Percentiles rank a stretch among this genome's conserved stretches.
phyloP scores from a whole-genome alignment of 2,329 filamentous ascomycete genomes.

The Aspergillus sp. region DNA sequence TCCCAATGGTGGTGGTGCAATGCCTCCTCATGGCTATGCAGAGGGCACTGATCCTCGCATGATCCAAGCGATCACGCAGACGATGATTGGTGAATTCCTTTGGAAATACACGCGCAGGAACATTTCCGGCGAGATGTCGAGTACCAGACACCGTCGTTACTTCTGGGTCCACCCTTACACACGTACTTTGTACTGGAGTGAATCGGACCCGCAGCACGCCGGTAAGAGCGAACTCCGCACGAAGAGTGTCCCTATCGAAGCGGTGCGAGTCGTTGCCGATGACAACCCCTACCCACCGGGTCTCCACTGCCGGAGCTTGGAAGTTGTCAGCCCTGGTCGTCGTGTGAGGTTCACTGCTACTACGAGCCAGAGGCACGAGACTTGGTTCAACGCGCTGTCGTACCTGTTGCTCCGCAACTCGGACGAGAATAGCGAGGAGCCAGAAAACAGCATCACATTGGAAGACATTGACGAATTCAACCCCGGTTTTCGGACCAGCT shows the following conservation, averaged over 20 bases:
- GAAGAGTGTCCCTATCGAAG: slow-evolving; percentile 92
- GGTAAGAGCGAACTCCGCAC: slow-evolving; percentile 69
- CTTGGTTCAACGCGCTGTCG: slow-evolving; percentile 95
- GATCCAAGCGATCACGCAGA: slow-evolving; percentile 98
- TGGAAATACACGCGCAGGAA: slow-evolving; percentile 99
- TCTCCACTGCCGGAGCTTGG: slow-evolving; percentile 85
- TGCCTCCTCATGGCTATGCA: slow-evolving; percentile 52
- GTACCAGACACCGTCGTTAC: slow-evolving; percentile 84
- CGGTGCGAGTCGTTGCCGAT: slow-evolving; percentile 83
- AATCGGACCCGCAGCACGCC: slow-evolving; percentile 72
- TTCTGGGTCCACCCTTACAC: slow-evolving; percentile 99
- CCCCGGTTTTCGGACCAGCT: slow-evolving; percentile 52
- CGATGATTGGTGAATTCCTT: slow-evolving; percentile 97
- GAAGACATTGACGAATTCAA: slow-evolving; percentile 75
- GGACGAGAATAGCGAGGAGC: slow-evolving; percentile 49
- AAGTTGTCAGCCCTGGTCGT: slow-evolving; percentile 82
- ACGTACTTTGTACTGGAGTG: slow-evolving; percentile 92
- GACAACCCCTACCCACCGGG: slow-evolving; percentile 94
- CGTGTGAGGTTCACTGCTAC: slow-evolving; percentile 90
- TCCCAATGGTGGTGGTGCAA: slow-evolving; percentile 40
- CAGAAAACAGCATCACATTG: slow-evolving; percentile 50
- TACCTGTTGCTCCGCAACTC: slow-evolving; percentile 79
- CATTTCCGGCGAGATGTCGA: slow-evolving; percentile 80
- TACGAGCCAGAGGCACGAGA: slow-evolving; percentile 91
- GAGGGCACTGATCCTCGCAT: slow-evolving; percentile 84